Evolutionary conservation across 2,329 filamentous ascomycete species (phyloP), one percentile per base, ranked within the genome.

Genomic region (Penicillium sp.): DNA sequence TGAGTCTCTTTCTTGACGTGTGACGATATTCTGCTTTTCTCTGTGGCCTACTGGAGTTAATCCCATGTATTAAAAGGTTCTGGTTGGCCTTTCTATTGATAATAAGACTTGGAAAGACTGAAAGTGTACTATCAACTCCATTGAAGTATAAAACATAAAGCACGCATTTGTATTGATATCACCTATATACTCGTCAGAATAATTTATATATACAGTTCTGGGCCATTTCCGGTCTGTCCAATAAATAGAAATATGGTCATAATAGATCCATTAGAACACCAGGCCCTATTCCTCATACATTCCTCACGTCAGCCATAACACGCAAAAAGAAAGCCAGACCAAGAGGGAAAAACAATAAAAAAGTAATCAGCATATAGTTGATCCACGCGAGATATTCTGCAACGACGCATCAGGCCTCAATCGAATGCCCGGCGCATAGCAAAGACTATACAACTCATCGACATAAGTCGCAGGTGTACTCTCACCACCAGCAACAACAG

Each of bases 371-470:
- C 42, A 56, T 3, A 20, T 18, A 13, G 47, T 37, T 13, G 53
- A 50, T 14, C 38, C 50, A 4, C 38, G 57, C 29, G 46, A 37
- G 22, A 39, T 45, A 47, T 37, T 37, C 8, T 55, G 57, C 42
- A 67, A 62, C 1, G 53, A 51, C 5, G 63, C 55, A 48, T 70
- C 64, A 13, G 66, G 60, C 6, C 68, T 61, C 32, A 71, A 24
- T 6, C 69, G 64, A 9, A 71, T 65, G 1, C 67, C 65, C 9
- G 66, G 69, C 4, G 68, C 57, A 55, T 71, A 71, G 40, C 69
- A 72, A 22, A 72, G 62, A 49, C 68, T 67, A 60, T 79, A 78
- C 35, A 80, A 62, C 57, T 79, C 77, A 56, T 80, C 78, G 26
- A 80, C 78, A 64, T 78, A 80, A 2, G 76, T 80, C 13, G 50